Percentiles rank a stretch among this genome's conserved stretches.
Evolutionary conservation across 2,329 filamentous ascomycete species (phyloP).

Genomic region (Fusarium multiceps): DNA sequence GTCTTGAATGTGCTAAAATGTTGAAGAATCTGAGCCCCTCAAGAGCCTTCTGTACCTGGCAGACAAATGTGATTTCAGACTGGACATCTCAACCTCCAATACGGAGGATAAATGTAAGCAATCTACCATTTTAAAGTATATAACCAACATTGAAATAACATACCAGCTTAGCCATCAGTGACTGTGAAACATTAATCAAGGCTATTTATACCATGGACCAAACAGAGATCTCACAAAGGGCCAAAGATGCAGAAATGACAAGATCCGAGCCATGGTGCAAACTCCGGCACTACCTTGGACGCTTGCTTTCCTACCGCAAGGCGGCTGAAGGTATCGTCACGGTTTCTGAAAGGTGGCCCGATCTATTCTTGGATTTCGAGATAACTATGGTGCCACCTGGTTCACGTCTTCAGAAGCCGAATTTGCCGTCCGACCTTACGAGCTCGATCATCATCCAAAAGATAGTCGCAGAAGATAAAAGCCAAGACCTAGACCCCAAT

Average conservation of each 20-base stretch:
- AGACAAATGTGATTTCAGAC: neutral
- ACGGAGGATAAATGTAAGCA: neutral
- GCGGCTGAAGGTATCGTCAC: constrained; percentile 29
- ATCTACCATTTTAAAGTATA: fast-evolving
- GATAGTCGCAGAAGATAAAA: neutral
- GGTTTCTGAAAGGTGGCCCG: constrained; percentile 31
- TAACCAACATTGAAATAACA: neutral
- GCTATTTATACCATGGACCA: neutral
- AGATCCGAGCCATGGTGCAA: constrained; percentile 33
- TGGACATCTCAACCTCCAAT: neutral
- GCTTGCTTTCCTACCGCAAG: constrained; percentile 41
- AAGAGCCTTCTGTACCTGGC: neutral
- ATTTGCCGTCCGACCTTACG: constrained; percentile 3
- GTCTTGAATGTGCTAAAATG: too few species aligned
- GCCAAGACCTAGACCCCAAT: neutral
- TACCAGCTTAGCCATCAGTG: constrained; percentile 11
- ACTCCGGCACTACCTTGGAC: constrained; percentile 42
- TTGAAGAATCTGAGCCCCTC: neutral
- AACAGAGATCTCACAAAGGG: neutral
- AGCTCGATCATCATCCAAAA: neutral
- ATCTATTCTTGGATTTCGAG: constrained; percentile 44
- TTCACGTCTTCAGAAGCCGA: neutral
- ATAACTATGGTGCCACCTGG: constrained; percentile 42
- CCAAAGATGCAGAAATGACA: constrained; percentile 3
- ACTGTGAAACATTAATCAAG: constrained; percentile 36